Conservation (phyloP, 371 early-diverging fungal species). For the Dichotomocladium elegans region DNA sequence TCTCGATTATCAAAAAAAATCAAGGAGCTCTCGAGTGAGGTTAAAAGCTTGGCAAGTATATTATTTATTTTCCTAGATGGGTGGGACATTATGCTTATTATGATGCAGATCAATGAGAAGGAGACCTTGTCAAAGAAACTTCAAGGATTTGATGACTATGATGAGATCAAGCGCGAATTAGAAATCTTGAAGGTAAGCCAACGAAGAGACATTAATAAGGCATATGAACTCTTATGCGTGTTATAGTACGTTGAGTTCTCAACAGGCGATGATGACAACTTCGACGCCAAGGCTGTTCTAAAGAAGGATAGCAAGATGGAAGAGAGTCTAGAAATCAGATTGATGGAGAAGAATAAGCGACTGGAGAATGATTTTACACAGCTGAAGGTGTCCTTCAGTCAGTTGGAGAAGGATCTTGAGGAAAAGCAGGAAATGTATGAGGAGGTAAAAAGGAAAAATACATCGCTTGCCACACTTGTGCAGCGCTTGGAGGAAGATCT, state of each 20-base stretch:
- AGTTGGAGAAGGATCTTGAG: conserved; percentile 33
- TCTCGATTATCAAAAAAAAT: conserved; percentile 37
- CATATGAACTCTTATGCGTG: not conserved
- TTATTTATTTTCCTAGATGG: too few species aligned
- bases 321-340: conserved; percentile 63
- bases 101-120: conserved; percentile 46
- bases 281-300: conserved; percentile 38
- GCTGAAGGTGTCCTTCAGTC: conserved; percentile 54
- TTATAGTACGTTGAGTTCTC: conserved; percentile 46
- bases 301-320: conserved; percentile 20
- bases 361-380: conserved; percentile 73
- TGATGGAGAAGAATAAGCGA: conserved; percentile 82
- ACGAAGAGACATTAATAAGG: not conserved
- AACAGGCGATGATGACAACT: conserved; percentile 36
- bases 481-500: conserved; percentile 74
- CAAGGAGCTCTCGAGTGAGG: conserved; percentile 48
- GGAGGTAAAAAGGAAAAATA: conserved; percentile 28
- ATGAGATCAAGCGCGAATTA: conserved; percentile 81
- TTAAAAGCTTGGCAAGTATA: conserved; percentile 27
- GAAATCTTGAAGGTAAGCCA: conserved; percentile 73
- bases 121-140: conserved; percentile 47
- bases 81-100: not conserved
- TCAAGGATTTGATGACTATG: conserved; percentile 68
- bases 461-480: conserved; percentile 55
- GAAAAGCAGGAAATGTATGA: conserved; percentile 20